Evolutionary conservation across 768 basidiomycete species (phyloP).

Genomic region (Kwoniella dendrophila): DNA sequence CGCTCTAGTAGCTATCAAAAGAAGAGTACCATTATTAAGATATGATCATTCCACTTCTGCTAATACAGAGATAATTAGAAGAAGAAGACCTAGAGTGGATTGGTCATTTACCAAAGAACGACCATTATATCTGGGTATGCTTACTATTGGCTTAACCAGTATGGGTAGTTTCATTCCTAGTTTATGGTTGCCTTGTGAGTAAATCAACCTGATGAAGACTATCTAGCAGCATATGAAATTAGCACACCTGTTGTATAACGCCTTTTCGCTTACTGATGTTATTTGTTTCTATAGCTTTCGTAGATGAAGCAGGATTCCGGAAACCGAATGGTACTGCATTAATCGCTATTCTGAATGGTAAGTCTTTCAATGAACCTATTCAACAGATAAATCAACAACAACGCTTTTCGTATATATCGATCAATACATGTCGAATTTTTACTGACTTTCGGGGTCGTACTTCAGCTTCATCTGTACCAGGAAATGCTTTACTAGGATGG

Average conservation of each 20-base stretch:
- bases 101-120: conserved; percentile 28
- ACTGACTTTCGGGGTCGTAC: too few species aligned
- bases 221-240: too few species aligned
- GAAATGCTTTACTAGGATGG: conserved; percentile 40
- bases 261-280: too few species aligned
- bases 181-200: conserved; percentile 46
- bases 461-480: conserved; percentile 50
- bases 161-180: conserved; percentile 49
- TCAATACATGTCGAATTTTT: too few species aligned
- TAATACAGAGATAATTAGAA: conserved; percentile 1
- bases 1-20: conserved; percentile 39
- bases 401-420: too few species aligned
- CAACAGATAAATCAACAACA: too few species aligned
- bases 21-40: conserved; percentile 40
- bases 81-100: conserved; percentile 15
- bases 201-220: too few species aligned
- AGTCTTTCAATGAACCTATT: neutral
- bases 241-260: too few species aligned
- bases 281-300: conserved; percentile 29
- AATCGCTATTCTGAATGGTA: conserved; percentile 51
- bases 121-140: conserved; percentile 32
- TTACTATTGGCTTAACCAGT: conserved; percentile 39
- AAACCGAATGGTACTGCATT: conserved; percentile 43
- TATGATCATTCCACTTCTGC: too few species aligned
- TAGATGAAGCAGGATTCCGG: conserved; percentile 35